Evolutionary conservation across 768 basidiomycete genomes (phyloP), one percentile per base, ranked within the genome.

Genomic region (Leccinum pellstonianum): DNA sequence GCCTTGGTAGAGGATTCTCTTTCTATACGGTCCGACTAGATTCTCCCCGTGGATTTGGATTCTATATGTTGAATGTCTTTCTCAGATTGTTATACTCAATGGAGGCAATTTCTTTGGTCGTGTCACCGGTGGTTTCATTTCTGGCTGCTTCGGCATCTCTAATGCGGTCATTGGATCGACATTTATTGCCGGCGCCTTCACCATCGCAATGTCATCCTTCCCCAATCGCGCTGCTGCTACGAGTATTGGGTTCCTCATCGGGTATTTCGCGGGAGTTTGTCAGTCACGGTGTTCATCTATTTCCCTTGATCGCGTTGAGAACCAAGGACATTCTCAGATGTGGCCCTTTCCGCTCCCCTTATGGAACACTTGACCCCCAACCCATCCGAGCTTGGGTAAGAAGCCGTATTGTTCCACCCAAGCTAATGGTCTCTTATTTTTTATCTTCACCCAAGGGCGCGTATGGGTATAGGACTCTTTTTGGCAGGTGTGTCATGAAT

Each of bases 241-340:
- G 21, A 61, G 73, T 15, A 76, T 81, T 59, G 75, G 73, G 2
- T 55, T 77, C 27, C 64, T 83, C 14, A 81, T 79, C 54, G 84
- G 83, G 0, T 79, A 81, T 64, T 82, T 81, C 61, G 72, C 73
- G n/a, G 83, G 82, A 23, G 70, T 70, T n/a, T 69, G 78, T 79
- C 51, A 60, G 77, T 38, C 38, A 17, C 38, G 38, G 3, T 71
- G 9, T n/a, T 19, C 47, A 14, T 52, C 19, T 58, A 19, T 51
- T 52, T 41, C 21, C 25, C 7, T 29, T 37, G 19, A 15, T 48
- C 17, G 6, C 21, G 2, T 38, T 19, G 17, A 23, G 35, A 49
- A 46, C 56, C 19, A 58, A 8, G 15, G n/a, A 23, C 25, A 8
- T 15, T 19, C 35, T 9, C 41, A 78, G 78, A 80, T 29, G 72